phyloP scores from a whole-genome alignment of 2,329 filamentous ascomycete species.

The Coniochaeta prunicola region DNA sequence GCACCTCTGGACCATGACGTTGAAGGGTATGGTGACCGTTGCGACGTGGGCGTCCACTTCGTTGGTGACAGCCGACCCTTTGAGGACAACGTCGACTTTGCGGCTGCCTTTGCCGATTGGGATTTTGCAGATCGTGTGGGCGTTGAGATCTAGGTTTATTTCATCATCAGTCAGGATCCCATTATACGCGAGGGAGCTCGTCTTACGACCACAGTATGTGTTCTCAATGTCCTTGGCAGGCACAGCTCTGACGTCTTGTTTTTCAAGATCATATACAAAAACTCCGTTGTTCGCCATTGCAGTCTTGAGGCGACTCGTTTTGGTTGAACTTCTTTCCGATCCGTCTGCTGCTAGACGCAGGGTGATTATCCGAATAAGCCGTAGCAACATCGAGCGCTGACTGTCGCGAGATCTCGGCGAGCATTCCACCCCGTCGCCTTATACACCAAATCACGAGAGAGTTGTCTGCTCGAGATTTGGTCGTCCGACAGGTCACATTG shows the following conservation, averaged over 20 bases:
- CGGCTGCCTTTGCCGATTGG: neutral
- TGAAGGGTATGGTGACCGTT: neutral
- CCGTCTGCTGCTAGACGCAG: neutral
- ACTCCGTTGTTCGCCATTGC: neutral
- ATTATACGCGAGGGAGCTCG: too few species aligned
- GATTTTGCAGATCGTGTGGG: neutral
- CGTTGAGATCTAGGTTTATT: neutral
- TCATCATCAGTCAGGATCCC: neutral
- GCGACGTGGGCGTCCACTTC: neutral
- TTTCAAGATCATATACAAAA: constrained; percentile 1
- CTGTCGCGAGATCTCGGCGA: neutral
- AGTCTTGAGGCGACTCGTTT: neutral
- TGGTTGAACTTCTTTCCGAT: neutral
- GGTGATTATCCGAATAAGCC: neutral
- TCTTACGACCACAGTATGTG: constrained; percentile 1
- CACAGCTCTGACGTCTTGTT: neutral
- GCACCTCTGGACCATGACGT: constrained; percentile 1
- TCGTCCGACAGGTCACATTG: neutral
- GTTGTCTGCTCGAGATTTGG: neutral
- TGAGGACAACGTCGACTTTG: constrained; percentile 1
- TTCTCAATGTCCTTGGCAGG: neutral
- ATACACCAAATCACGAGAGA: neutral
- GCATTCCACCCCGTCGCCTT: neutral
- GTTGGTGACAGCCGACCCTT: neutral
- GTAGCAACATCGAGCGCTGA: neutral